A percentile compares a stretch with the other conserved stretches of the same genome.
phyloP scores from a whole-genome alignment of 139 green algal genomes.

The Chlamydomonas incerta region DNA sequence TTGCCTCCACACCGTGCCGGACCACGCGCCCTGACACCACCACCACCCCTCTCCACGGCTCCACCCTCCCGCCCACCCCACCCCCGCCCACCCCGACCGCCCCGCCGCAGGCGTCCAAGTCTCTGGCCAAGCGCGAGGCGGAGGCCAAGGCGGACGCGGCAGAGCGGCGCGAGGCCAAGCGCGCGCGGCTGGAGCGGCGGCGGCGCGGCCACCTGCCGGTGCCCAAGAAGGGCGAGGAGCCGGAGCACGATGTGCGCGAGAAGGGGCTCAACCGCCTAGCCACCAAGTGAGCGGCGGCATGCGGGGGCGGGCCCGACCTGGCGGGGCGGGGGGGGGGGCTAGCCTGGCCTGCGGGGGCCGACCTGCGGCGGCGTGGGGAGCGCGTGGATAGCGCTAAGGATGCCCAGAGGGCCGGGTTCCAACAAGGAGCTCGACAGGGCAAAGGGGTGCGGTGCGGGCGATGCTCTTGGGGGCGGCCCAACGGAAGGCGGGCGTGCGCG shows the following conservation, averaged over 20 bases:
- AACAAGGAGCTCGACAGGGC: too few relatives aligned
- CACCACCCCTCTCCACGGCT: not conserved
- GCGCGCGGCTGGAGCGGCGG: slow-evolving; percentile 70
- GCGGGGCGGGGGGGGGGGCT: too few relatives aligned
- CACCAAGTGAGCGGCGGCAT: slow-evolving; percentile 47
- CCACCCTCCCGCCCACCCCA: not conserved
- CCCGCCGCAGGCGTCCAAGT: slow-evolving; percentile 58
- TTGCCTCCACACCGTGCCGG: too few relatives aligned
- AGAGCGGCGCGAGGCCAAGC: slow-evolving; percentile 59
- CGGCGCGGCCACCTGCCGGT: slow-evolving; percentile 72
- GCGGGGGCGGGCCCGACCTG: too few relatives aligned
- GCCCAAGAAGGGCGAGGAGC: slow-evolving; percentile 73
- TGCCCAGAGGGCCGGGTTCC: too few relatives aligned
- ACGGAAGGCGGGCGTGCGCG: too few relatives aligned
- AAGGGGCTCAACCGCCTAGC: slow-evolving; percentile 76
- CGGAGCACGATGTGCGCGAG: slow-evolving; percentile 72
- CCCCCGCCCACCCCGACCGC: not conserved
- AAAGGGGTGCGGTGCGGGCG: too few relatives aligned
- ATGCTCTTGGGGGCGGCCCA: too few relatives aligned
- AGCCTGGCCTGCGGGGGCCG: too few relatives aligned
- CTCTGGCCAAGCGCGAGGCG: slow-evolving; percentile 66
- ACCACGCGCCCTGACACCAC: too few relatives aligned
- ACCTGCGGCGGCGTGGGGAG: too few relatives aligned
- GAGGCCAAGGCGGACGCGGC: slow-evolving; percentile 63
- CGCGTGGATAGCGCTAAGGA: too few relatives aligned